Percentiles rank a stretch among this genome's conserved stretches.
phyloP scores from a whole-genome alignment of 1,139 yeast genomes.

The Sugiyamaella xylanicola region DNA sequence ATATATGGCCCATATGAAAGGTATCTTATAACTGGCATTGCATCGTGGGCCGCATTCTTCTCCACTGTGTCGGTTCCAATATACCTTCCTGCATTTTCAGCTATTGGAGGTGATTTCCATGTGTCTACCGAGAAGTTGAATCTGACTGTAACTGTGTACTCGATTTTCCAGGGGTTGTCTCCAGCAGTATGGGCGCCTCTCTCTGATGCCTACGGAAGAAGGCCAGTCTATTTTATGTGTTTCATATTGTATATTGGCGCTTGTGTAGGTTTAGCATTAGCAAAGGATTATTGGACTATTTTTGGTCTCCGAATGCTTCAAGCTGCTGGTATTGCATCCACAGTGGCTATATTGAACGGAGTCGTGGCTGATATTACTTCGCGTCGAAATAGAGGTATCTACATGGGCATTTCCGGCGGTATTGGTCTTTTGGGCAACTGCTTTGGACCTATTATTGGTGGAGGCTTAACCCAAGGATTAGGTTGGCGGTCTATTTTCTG shows the following conservation, averaged over 20 bases:
- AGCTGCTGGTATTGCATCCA: conserved; percentile 70
- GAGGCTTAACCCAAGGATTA: conserved; percentile 59
- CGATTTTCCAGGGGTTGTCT: conserved; percentile 67
- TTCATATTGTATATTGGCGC: conserved; percentile 56
- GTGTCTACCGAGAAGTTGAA: conserved; percentile 60
- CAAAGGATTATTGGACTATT: conserved; percentile 55
- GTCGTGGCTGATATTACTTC: conserved; percentile 68
- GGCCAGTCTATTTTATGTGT: conserved; percentile 63
- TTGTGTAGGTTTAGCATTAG: conserved; percentile 61
- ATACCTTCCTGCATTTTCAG: conserved; percentile 70
- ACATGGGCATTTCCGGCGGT: conserved; percentile 63
- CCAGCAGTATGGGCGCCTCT: conserved; percentile 62
- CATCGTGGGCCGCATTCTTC: conserved; percentile 55
- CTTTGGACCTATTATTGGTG: conserved; percentile 75
- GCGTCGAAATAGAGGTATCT: conserved; percentile 63
- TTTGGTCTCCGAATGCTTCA: conserved; percentile 65
- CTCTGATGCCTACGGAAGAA: conserved; percentile 69
- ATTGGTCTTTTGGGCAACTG: conserved; percentile 72
- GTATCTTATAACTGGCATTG: conserved; percentile 43
- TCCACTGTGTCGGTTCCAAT: conserved; percentile 71
- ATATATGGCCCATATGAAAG: conserved; percentile 46
- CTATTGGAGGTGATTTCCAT: conserved; percentile 53
- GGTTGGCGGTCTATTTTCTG: conserved; percentile 79
- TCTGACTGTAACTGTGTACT: conserved; percentile 68
- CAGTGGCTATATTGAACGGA: conserved; percentile 67